phyloP scores from a whole-genome alignment of 768 basidiomycete genomes.

The Calocera cornea region DNA sequence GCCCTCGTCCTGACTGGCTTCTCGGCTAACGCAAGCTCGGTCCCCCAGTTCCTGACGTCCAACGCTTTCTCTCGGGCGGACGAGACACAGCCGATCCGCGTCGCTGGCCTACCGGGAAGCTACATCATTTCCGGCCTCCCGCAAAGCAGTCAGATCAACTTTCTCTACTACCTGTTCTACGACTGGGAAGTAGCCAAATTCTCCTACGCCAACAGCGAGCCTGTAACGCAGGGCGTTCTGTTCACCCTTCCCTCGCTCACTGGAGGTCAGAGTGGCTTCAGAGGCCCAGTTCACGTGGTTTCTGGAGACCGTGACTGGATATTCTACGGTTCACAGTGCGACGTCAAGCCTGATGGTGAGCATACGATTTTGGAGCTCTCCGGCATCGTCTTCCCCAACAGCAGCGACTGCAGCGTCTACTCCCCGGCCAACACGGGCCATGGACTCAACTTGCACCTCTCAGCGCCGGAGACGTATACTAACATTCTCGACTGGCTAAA shows the following conservation, averaged over 20 bases:
- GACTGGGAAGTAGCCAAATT: constrained; percentile 3
- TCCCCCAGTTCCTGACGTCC: constrained; percentile 10
- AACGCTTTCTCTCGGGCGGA: constrained; percentile 12
- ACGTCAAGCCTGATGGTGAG: constrained; percentile 7
- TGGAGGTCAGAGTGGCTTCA: constrained; percentile 5
- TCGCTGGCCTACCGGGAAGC: constrained; percentile 7
- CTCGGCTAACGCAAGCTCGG: constrained; percentile 10
- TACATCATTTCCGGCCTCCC: constrained; percentile 12
- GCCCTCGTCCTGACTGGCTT: constrained; percentile 13
- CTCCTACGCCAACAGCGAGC: constrained; percentile 10
- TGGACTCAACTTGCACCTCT: constrained; percentile 10
- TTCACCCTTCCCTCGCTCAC: constrained; percentile 9
- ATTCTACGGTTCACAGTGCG: constrained; percentile 11
- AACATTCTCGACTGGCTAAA: constrained; percentile 7
- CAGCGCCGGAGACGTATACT: constrained; percentile 3
- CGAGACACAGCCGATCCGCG: constrained; percentile 8
- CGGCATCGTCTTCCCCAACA: constrained; percentile 6
- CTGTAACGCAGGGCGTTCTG: constrained; percentile 12
- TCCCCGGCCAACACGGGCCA: constrained; percentile 9
- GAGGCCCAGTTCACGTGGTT: constrained; percentile 10
- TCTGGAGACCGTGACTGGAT: constrained; percentile 14
- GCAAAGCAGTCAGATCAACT: constrained; percentile 14
- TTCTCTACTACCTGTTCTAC: constrained; percentile 13
- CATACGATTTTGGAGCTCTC: constrained; percentile 8
- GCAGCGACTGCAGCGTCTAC: constrained; percentile 7